Percentiles rank a stretch among this genome's conserved stretches.
These are phyloP conservation scores for Salicornia ramosissima DNA, from an alignment of 148 eudicot genomes.

Conservation along the genomic window DNA sequence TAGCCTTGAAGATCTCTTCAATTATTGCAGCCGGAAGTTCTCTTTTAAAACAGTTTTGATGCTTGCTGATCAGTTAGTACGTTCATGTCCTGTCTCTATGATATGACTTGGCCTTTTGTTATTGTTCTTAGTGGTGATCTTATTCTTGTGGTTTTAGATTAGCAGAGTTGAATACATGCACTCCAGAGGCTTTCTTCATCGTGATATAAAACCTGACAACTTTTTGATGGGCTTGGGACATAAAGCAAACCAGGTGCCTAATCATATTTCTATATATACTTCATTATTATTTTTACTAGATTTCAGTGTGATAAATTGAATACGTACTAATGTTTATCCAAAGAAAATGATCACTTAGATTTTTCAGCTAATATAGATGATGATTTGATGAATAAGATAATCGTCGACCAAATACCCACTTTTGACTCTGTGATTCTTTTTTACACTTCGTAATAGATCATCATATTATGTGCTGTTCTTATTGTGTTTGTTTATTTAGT, in stretches of 20 bases:
- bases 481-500: not conserved
- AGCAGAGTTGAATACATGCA: constrained; percentile 65
- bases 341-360: no score
- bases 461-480: not conserved
- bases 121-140: not conserved
- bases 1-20: constrained; percentile 56
- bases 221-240: constrained; percentile 59
- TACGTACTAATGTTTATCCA: not conserved
- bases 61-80: constrained; percentile 59
- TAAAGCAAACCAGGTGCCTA: constrained; percentile 52
- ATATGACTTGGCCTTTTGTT: not conserved
- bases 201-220: constrained; percentile 64
- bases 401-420: no score
- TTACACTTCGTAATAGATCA: no score
- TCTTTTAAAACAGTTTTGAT: constrained; percentile 51
- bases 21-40: constrained; percentile 48
- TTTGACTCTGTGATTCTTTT: no score
- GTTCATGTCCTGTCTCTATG: constrained; percentile 8
- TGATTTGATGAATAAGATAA: no score
- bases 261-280: not conserved
- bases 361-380: no score
- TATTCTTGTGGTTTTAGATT: constrained; percentile 29
- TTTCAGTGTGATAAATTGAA: not conserved
- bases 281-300: not conserved
- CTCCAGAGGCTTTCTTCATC: constrained; percentile 58